Evolutionary conservation across 2,329 filamentous ascomycete species (phyloP), one percentile per base, ranked within the genome.

Genomic region (Aurifilum marmelostoma): DNA sequence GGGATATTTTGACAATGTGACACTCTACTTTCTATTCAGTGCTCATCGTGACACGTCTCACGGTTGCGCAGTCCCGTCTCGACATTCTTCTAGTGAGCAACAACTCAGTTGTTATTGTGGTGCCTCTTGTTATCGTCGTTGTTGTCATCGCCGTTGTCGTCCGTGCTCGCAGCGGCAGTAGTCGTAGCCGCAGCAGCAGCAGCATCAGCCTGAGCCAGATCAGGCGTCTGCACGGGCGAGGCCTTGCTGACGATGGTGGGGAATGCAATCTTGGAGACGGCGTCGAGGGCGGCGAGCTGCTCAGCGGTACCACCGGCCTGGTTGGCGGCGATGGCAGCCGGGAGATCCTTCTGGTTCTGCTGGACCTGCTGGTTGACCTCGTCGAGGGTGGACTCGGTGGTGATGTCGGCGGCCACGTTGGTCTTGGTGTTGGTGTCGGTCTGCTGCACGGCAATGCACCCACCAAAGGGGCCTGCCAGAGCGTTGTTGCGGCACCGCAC

Each of bases 401-500:
- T 68, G 73, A 89, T 84, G 63, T 78, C 79, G 62, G 78, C 75
- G 2, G 83, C 77, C 0, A 77, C 80, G 78, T 86, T 86, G 67
- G 74, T 75, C 63, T 76, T 81, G 60, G 81, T 69, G 0, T 76
- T 73, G 16, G 74, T 74, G 72, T 88, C 86, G 39, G 79, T 78
- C 74, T 89, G 87, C 75, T 88, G 83, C 24, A 88, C 82, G 2
- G 86, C 79, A 75, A 89, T 84, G 77, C 87, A 89, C 64, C 87
- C 83, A 52, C 70, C 70, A 65, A 87, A 87, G 24, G 85, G 84
- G 14, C 85, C 85, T 12, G 85, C 85, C 3, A 83, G 77, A 4
- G 86, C 85, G 67, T 83, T 85, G 79, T 89, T 89, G 27, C 85
- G 81, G 80, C 87, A 89, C 47, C 87, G 83, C 27, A 89, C 80